Percentiles rank a stretch among this genome's conserved stretches.
Evolutionary conservation across 495 filamentous ascomycete species (phyloP).

Genomic region (Xylaria curta): DNA sequence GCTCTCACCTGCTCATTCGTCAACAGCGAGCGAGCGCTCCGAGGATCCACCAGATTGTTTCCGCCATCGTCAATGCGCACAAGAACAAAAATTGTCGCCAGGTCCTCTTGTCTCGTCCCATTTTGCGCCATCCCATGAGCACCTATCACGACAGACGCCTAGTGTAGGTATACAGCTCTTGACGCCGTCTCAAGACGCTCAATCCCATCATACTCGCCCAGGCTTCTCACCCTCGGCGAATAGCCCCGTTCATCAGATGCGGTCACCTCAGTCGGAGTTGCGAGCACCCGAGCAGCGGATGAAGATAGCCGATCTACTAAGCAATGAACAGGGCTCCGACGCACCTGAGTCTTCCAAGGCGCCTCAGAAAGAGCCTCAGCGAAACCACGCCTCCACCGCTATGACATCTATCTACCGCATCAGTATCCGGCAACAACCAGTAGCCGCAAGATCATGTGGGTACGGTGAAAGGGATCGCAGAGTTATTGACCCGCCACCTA

Average conservation of each 20-base stretch:
- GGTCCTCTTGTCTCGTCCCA: constrained; percentile 28
- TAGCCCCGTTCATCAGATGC: constrained; percentile 29
- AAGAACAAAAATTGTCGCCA: constrained; percentile 30
- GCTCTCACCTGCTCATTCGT: constrained; percentile 45
- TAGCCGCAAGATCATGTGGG: constrained; percentile 88
- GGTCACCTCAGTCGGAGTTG: constrained; percentile 33
- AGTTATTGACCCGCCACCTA: constrained; percentile 93
- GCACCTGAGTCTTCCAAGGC: constrained; percentile 27
- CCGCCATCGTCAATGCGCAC: constrained; percentile 28
- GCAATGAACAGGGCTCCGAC: constrained; percentile 34
- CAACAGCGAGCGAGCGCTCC: constrained; percentile 45
- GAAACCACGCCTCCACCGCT: constrained; percentile 23
- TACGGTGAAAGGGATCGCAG: constrained; percentile 93
- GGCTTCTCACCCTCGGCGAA: constrained; percentile 29
- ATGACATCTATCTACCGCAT: constrained; percentile 50
- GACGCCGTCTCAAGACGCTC: constrained; percentile 29
- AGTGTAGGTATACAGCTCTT: constrained; percentile 30
- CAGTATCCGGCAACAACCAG: constrained; percentile 86
- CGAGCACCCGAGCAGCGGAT: constrained; percentile 48
- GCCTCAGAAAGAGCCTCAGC: constrained; percentile 36
- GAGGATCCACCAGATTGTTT: constrained; percentile 42
- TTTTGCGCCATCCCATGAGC: constrained; percentile 25
- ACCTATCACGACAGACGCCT: constrained; percentile 25
- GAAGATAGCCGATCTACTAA: constrained; percentile 54
- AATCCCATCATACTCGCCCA: constrained; percentile 30